Conservation (phyloP, 2,329 filamentous ascomycete genomes). For the Colletotrichum sp. region DNA sequence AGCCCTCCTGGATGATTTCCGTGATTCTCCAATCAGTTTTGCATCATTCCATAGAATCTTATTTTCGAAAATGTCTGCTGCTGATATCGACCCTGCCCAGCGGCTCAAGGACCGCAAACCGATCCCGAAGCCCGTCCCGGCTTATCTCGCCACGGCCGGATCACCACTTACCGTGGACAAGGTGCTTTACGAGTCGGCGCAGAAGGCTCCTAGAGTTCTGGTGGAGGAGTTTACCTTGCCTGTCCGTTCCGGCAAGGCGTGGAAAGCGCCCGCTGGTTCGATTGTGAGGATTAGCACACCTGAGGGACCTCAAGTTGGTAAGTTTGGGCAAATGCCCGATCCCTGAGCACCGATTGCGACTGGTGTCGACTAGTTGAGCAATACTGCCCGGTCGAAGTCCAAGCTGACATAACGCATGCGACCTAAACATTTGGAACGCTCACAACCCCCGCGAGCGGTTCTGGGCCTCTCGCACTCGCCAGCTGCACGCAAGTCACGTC, state of each 20-base stretch:
- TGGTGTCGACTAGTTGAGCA: background rate
- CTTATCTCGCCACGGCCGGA: conserved; percentile 49
- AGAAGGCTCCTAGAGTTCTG: conserved; percentile 46
- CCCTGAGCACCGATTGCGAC: background rate
- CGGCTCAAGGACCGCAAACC: conserved; percentile 48
- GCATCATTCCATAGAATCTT: background rate
- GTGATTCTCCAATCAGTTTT: background rate
- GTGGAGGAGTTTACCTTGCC: conserved; percentile 66
- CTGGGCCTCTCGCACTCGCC: conserved; percentile 80
- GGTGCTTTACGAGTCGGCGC: conserved; percentile 65
- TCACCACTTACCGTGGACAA: conserved; percentile 50
- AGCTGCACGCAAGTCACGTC: conserved; percentile 80
- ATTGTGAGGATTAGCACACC: conserved; percentile 79
- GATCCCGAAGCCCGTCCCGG: conserved; percentile 53
- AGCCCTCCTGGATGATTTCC: background rate
- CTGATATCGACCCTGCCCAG: conserved; percentile 19
- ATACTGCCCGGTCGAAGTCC: background rate
- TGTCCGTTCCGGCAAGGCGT: conserved; percentile 76
- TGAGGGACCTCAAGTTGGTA: conserved; percentile 76
- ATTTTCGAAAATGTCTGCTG: background rate
- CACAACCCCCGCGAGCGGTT: conserved; percentile 80
- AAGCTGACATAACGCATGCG: conserved; percentile 49
- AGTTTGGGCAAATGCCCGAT: conserved; percentile 19
- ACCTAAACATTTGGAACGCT: conserved; percentile 82
- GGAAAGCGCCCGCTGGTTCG: conserved; percentile 70